phyloP scores from a whole-genome alignment of 2,329 filamentous ascomycete genomes.

The Rutstroemia sp. region DNA sequence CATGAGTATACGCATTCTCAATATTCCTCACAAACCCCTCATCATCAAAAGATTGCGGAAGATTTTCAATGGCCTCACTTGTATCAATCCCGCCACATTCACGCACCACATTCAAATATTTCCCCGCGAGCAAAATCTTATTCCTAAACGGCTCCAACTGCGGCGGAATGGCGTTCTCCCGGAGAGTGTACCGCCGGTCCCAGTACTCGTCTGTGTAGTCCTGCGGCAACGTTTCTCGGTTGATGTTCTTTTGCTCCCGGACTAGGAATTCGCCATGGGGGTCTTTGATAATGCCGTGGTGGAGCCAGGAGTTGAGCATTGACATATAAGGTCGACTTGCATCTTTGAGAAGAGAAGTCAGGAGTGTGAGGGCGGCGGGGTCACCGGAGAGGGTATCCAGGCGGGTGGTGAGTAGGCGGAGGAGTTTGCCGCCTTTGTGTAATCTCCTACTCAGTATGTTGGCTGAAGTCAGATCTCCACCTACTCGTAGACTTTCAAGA shows the following conservation, averaged over 20 bases:
- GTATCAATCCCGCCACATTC: slow-evolving; percentile 96
- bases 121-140: slow-evolving; percentile 92
- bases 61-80: slow-evolving; percentile 79
- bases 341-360: slow-evolving; percentile 77
- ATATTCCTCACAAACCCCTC: slow-evolving; percentile 90
- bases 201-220: slow-evolving; percentile 99
- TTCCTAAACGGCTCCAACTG: slow-evolving; percentile 87
- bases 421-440: slow-evolving; percentile 87
- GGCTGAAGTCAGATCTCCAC: slow-evolving; percentile 70
- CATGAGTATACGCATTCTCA: slow-evolving; percentile 88
- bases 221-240: slow-evolving; percentile 80
- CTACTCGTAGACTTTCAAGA: slow-evolving; percentile 79
- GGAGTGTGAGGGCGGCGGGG: slow-evolving; percentile 73
- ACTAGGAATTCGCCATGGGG: slow-evolving; percentile 90
- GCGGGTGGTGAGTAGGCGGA: slow-evolving; percentile 77
- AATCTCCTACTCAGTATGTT: slow-evolving; percentile 81
- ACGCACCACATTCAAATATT: slow-evolving; percentile 95
- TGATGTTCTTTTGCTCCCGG: slow-evolving; percentile 93
- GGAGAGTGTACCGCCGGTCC: slow-evolving; percentile 93
- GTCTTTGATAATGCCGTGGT: slow-evolving; percentile 91
- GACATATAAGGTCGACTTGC: slow-evolving; percentile 92
- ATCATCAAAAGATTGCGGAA: slow-evolving; percentile 90
- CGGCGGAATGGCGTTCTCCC: slow-evolving; percentile 85
- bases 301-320: slow-evolving; percentile 98
- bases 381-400: slow-evolving; percentile 89